Base-by-base conservation (phyloP, 805 yeast genomes). In the Pichia pseudocactophila region DNA sequence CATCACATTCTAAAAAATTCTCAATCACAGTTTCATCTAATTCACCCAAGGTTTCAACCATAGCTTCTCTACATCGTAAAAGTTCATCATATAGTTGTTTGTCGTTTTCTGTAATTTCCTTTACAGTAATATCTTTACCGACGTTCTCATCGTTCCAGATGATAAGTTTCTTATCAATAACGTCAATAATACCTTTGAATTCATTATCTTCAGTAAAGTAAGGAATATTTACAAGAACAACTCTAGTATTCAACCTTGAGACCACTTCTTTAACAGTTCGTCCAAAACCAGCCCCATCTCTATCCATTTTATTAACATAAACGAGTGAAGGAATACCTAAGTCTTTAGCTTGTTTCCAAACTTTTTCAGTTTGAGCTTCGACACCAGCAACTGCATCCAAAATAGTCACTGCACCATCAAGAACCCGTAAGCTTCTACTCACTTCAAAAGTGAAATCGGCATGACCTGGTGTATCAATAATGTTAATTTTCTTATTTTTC, bases 381-480 rank as follows among this genome's bases (percentile, higher is more conserved):
- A 92, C 98, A 11, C 98, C 98, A 2, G 96, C 97, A 8, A 90
- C 97, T 1, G 85, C 95, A 64, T 92, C 98, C 40, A 92, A 63
- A 9, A 92, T 84, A 0, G 95, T 82, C 7, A 92, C 94, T 1
- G 90, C 94, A 3, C 97, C 97, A 64, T 92, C 98, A 9, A 92
- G 65, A 2, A 92, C 97, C 48, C 96, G 72, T 44, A 92, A 69
- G 0, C 97, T 81, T 43, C 97, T 66, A 2, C 78, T 84, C 4
- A 92, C 98, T 62, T 92, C 98, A 59, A 89, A 92, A 0, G 94
- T 84, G 60, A 92, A 92, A 63, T 92, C 98, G 0, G 96, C 97
- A 62, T 92, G 98, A 0, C 98, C 98, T 0, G 98, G 98, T 0
- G 98, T 92, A 59, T 92, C 98, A 19, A 92, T 88, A 43, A 92